Evolutionary conservation across 2,329 filamentous ascomycete species (phyloP), one percentile per base, ranked within the genome.

Genomic region (Leptoxyphium fumago): DNA sequence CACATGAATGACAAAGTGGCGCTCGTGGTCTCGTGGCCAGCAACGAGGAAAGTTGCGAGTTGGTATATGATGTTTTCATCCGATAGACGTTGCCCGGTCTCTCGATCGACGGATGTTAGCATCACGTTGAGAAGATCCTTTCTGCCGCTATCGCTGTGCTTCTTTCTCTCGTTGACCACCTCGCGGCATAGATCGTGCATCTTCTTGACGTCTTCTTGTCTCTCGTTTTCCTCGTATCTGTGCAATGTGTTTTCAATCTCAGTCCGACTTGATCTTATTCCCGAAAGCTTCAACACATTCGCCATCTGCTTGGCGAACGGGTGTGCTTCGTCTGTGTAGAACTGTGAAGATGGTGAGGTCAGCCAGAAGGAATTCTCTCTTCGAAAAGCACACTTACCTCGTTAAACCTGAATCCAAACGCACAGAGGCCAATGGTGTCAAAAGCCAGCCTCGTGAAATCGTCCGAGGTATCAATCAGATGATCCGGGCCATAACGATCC

Each of bases 381-480:
- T 26, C 34, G 9, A 9, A 36, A 36, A 13, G 13, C 32, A 13
- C 13, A 36, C 32, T 36, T 15, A 36, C 32, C 32, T 36, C 32
- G 15, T 36, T 36, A 36, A 36, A 36, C 32, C 32, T 13, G 9
- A 13, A 36, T 13, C 32, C 32, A 21, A 40, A 40, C 14, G 38
- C 38, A 21, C 38, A 40, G 13, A 40, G 4, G 2, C 78, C 78
- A 10, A 85, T 71, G 0, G 79, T 80, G 55, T 85, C 82, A 2
- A 85, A 70, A 0, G 80, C 76, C 29, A 85, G 63, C n/a, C 80
- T 72, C 2, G 80, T 83, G 47, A 82, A 81, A 57, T 84, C 78
- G 14, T 81, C 77, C 0, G 73, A 71, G 1, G 75, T 73, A 40
- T 69, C 63, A 46, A 86, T 80, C 9, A 71, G 66, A 36, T 68